Base-by-base conservation (phyloP, 768 basidiomycete genomes). In the Rhodosporidiobolus sp. region DNA sequence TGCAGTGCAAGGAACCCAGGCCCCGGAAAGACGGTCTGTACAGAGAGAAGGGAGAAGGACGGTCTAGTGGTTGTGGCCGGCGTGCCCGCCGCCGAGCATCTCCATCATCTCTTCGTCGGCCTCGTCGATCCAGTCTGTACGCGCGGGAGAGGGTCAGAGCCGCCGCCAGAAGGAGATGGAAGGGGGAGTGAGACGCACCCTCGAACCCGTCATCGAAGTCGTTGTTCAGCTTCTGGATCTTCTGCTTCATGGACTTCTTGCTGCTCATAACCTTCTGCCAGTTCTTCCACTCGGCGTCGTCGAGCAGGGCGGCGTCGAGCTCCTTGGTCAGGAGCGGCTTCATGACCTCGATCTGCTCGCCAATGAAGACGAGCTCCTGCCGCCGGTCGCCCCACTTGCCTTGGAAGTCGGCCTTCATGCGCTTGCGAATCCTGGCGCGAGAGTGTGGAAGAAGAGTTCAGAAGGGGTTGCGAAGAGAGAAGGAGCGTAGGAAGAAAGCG, bases 371-470 rank as follows among this genome's bases (percentile, higher is more conserved):
- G 45, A 76, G 35, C 32, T 76, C 78, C 26, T 72, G 79, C 16
- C 78, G 68, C 55, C 81, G 76, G 75, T 82, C 81, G 20, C 80
- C 81, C 81, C 81, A 82, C 30, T 68, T 57, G 8, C 80, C 81
- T 34, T 78, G 52, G 35, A 82, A 81, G 65, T 82, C 81, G 14
- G 63, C 65, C 70, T 73, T 76, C 72, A 82, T 81, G 26, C 76
- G 74, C 17, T 70, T 73, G 3, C 71, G 74, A 11, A 77, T 54
- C 24, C 73, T 74, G n/a, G n/a, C n/a, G 68, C 14, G 35, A 30
- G 7, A 19, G n/a, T n/a, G n/a, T n/a, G 16, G 22, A 22, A 12
- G 46, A 14, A n/a, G 34, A 11, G 8, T 1, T 4, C 28, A n/a
- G 0, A 26, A 52, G n/a, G 52, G 32, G 24, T 61, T 49, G 7